Evolutionary conservation across 139 green algal species (phyloP).

Genomic region (Coelastrella sp.): DNA sequence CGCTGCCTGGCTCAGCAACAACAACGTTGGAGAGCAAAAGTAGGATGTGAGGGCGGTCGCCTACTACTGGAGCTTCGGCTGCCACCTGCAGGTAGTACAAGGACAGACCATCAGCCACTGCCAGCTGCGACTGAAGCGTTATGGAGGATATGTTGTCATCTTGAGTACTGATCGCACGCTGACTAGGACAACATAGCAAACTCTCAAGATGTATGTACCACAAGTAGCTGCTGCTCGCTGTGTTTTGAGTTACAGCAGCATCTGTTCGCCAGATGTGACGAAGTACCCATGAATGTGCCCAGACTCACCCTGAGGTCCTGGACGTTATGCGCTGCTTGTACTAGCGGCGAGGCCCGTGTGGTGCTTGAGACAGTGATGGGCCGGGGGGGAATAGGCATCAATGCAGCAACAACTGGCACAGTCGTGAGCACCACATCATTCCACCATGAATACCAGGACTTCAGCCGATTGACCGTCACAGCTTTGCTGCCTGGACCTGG

Average conservation of each 20-base stretch:
- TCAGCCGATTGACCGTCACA: background rate
- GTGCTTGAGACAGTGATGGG: background rate
- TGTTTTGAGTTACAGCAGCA: too few relatives aligned
- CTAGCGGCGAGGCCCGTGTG: slow-evolving; percentile 5
- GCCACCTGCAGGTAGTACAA: background rate
- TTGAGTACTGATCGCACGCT: too few relatives aligned
- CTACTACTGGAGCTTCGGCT: background rate
- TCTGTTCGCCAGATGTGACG: too few relatives aligned
- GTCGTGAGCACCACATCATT: slow-evolving; percentile 27
- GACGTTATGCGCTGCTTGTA: slow-evolving; percentile 20
- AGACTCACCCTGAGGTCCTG: slow-evolving; percentile 20
- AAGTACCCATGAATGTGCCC: background rate
- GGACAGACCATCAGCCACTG: background rate
- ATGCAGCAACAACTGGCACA: background rate
- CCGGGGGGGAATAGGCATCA: slow-evolving; percentile 26
- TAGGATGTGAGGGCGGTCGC: slow-evolving; percentile 30
- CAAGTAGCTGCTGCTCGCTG: too few relatives aligned
- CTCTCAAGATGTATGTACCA: too few relatives aligned
- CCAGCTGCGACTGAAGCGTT: background rate
- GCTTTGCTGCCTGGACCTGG: slow-evolving; percentile 25
- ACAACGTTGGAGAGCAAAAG: slow-evolving; percentile 27
- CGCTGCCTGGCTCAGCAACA: background rate
- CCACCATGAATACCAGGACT: slow-evolving; percentile 29
- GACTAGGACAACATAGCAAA: background rate
- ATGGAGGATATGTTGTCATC: too few relatives aligned